Base-by-base conservation (phyloP, 495 filamentous ascomycete genomes). In the Trichodelitschia bisporula region DNA sequence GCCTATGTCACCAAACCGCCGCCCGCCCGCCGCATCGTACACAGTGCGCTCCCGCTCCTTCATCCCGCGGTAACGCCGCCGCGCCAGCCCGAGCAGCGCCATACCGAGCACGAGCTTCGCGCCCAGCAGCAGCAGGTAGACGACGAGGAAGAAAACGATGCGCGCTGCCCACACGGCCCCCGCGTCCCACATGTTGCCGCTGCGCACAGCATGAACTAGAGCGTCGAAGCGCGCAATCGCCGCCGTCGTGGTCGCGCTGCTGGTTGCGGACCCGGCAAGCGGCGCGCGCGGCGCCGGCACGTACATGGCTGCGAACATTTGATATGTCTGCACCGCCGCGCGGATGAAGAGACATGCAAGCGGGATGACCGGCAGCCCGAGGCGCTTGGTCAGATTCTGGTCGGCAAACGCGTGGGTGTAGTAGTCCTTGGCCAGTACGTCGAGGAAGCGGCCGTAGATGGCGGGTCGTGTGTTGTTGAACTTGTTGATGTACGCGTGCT, bases 401-500 rank as follows among this genome's bases (percentile, higher is more conserved):
- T 90, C 76, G 0, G 71, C 69, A 34, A 33, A 29, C 5, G 30
- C 30, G n/a, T 25, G 10, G 2, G 82, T 80, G 46, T 95, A 95
- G 51, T 99, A 99, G 41, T 99, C 86, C 45, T 92, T 93, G 28
- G 80, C 79, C 11, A 95, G 57, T 2, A 95, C 70, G 43, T 99
- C 86, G 10, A 93, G 57, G 47, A 86, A 93, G 18, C 78, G 67
- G 10, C 63, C 61, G 44, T 99, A 95, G 24, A 99, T 69, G 2
- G 62, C 71, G 13, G 89, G 89, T 24, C 82, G 77, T 30, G 75
- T 76, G 39, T 86, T 89, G 57, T 99, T 99, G 57, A 99, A 99
- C 48, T 99, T 99, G 37, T 68, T 80, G 48, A 95, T 86, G 47
- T 91, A 99, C 9, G 77, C 77, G 43, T 99, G 86, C 48, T 99